phyloP scores from a whole-genome alignment of 2,329 filamentous ascomycete species.

The Fusarium robinianum region DNA sequence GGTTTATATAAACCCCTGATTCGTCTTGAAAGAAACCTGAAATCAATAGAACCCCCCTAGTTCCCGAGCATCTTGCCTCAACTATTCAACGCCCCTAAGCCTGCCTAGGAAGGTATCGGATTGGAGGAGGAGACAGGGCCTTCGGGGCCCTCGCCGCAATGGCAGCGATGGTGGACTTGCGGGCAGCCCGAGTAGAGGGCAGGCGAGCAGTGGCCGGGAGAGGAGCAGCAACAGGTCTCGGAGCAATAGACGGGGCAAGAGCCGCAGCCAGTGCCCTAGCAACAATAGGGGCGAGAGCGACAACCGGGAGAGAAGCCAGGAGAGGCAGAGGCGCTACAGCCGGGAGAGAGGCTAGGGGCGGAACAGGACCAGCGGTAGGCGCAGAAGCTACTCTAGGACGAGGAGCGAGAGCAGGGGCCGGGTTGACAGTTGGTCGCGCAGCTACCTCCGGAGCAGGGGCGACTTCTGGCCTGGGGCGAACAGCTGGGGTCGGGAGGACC shows the following conservation, averaged over 20 bases:
- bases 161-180: constrained; percentile 12
- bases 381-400: constrained; percentile 4
- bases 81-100: not conserved
- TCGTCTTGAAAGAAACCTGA: constrained; percentile 6
- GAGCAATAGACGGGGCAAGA: constrained; percentile 6
- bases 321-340: constrained; percentile 7
- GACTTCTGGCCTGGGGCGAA: constrained; percentile 1
- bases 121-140: not conserved
- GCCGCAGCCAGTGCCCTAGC: constrained; percentile 6
- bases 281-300: constrained; percentile 20
- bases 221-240: constrained; percentile 8
- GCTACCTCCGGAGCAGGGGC: constrained; percentile 10
- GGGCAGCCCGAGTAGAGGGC: constrained; percentile 12
- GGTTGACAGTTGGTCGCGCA: not conserved
- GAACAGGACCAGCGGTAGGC: constrained; percentile 9
- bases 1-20: no score
- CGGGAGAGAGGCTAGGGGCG: constrained; percentile 12
- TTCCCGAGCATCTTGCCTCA: not conserved
- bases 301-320: constrained; percentile 14
- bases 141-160: not conserved
- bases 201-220: constrained; percentile 2
- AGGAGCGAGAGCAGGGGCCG: constrained; percentile 5
- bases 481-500: not conserved
- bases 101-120: not conserved
- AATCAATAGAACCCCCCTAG: constrained; percentile 2